Percentiles rank a stretch among this genome's conserved stretches.
Conservation (phyloP, 2,329 filamentous ascomycete species). For the Aspergillus quadrilineatus region DNA sequence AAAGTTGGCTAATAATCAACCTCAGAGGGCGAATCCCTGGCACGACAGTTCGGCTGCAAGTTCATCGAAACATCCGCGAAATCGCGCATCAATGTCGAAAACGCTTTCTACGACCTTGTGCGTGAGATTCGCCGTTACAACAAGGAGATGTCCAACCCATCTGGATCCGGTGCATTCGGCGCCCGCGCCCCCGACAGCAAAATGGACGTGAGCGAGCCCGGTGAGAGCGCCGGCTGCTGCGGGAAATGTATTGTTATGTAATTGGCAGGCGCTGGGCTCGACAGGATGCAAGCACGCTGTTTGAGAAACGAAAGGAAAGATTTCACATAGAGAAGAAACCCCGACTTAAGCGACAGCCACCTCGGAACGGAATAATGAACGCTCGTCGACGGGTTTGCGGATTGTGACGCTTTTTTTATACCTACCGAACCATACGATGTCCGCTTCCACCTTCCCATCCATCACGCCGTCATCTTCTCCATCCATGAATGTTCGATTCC, state of each 20-base stretch:
- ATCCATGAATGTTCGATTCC: slow-evolving; percentile 40
- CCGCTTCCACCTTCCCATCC: slow-evolving; percentile 23
- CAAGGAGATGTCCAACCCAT: slow-evolving; percentile 90
- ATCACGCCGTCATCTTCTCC: slow-evolving; percentile 40
- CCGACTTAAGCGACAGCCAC: slow-evolving; percentile 20
- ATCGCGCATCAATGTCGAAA: slow-evolving; percentile 96
- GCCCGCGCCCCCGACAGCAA: slow-evolving; percentile 62
- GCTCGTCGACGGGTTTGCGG: slow-evolving; percentile 21
- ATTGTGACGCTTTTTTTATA: slow-evolving; percentile 19
- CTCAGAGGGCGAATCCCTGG: slow-evolving; percentile 84
- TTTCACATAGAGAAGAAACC: slow-evolving; percentile 16
- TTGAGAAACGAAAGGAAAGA: slow-evolving; percentile 24
- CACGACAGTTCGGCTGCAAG: slow-evolving; percentile 87
- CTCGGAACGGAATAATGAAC: slow-evolving; percentile 19
- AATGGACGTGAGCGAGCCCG: slow-evolving; percentile 69
- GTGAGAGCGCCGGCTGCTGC: slow-evolving; percentile 68
- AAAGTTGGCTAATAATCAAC: neutral
- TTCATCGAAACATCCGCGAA: slow-evolving; percentile 99
- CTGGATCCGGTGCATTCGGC: slow-evolving; percentile 62
- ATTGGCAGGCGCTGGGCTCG: slow-evolving; percentile 22
- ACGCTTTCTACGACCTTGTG: slow-evolving; percentile 97
- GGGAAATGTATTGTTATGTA: slow-evolving; percentile 81
- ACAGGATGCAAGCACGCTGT: slow-evolving; percentile 22
- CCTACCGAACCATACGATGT: slow-evolving; percentile 27
- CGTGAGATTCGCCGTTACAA: slow-evolving; percentile 98